A percentile compares a stretch with the other conserved stretches of the same genome.
These are phyloP conservation scores for Lactarius pseudohatsudake DNA, from an alignment of 768 basidiomycete genomes.

Conservation along the genomic window DNA sequence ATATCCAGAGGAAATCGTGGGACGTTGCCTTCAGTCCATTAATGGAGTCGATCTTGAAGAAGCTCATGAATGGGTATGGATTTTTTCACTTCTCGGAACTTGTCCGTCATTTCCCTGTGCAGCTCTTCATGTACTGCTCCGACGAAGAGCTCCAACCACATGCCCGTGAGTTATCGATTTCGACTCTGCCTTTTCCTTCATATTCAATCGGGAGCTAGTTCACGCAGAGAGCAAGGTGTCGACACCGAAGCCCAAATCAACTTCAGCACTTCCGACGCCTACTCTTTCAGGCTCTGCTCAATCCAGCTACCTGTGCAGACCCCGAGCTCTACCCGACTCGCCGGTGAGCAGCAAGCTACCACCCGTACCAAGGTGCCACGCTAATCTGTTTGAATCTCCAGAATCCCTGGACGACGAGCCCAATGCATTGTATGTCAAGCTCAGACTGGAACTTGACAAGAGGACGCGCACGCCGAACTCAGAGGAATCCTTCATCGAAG, in stretches of 20 bases:
- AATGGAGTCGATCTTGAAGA: constrained; percentile 78
- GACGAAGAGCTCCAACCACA: constrained; percentile 53
- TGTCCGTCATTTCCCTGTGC: neutral
- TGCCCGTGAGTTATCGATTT: constrained; percentile 36
- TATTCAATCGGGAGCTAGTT: constrained; percentile 1
- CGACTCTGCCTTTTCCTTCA: neutral
- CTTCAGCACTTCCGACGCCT: neutral
- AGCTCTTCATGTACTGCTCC: constrained; percentile 68
- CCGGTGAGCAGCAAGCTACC: neutral
- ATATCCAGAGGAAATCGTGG: constrained; percentile 65
- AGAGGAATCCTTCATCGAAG: constrained; percentile 36
- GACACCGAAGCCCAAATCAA: constrained; percentile 7
- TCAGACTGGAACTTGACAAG: constrained; percentile 57
- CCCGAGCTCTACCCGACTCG: constrained; percentile 2
- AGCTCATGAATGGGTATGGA: constrained; percentile 84
- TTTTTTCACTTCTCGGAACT: neutral
- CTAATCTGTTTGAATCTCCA: neutral
- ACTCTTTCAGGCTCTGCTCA: constrained; percentile 3
- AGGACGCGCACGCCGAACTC: constrained; percentile 35
- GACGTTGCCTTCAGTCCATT: constrained; percentile 67
- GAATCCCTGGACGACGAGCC: constrained; percentile 42
- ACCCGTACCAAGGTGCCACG: neutral
- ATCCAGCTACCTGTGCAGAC: constrained; percentile 1
- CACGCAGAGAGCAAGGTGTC: constrained; percentile 11
- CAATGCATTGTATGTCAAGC: constrained; percentile 57